Base-by-base conservation (phyloP, 495 filamentous ascomycete species). In the Penicillium paxilli region DNA sequence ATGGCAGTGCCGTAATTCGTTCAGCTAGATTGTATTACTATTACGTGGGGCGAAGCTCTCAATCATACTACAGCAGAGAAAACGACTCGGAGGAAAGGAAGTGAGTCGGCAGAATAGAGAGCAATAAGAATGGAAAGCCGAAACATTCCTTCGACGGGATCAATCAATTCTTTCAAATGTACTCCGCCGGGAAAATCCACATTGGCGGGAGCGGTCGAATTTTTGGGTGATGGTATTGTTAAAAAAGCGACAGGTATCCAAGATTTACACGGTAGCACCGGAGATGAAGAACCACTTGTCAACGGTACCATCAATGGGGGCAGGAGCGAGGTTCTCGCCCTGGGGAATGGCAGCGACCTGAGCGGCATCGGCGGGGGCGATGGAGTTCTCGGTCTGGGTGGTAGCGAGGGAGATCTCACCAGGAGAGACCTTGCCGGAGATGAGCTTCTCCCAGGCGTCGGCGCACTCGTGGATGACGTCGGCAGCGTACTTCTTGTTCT, bases 271-370 rank as follows among this genome's bases (percentile, higher is more conserved):
- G 62, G 94, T 90, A 71, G 94, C 94, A 71, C 94, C 94, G 70
- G 93, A 97, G 77, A 99, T 99, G 83, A 96, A 99, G 86, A 99
- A 99, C 94, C 95, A 99, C 83, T 99, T 99, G 84, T 99, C 94
- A 68, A 97, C 96, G 78, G 86, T 94, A 63, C 87, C 84, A 70
- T 99, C 94, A 62, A 98, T 96, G 54, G 92, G 89, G 50, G 90
- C 93, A 50, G 94, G 89, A 17, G 80, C 68, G 14, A 92, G 79
- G 60, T 93, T 85, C 80, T 97, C 83, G 55, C 66, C 65, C 51
- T 80, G 73, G 47, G 91, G 89, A 32, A 96, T 84, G 53, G 80
- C 83, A 44, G 87, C 83, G 51, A 95, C 74, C 72, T 86, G 77
- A 61, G 74, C 72, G 45, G 80, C 73, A 49, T 83, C 79, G 58